phyloP scores from a whole-genome alignment of 1,284 basidiomycete species.

The Coriolopsis trogii region DNA sequence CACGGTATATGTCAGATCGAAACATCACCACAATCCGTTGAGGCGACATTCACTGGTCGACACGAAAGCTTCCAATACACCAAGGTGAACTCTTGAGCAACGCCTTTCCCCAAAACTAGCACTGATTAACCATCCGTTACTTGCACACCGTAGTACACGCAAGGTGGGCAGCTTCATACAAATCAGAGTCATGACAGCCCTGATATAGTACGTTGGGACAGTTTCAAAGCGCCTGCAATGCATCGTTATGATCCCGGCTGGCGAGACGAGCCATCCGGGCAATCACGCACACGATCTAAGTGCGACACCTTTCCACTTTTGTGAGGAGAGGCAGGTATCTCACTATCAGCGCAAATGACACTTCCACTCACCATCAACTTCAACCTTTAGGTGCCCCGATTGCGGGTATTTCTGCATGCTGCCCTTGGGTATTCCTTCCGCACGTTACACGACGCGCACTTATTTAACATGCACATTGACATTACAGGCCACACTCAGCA shows the following conservation, averaged over 20 bases:
- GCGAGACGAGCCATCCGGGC: slow-evolving; percentile 45
- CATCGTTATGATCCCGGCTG: slow-evolving; percentile 47
- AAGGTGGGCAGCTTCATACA: slow-evolving; percentile 33
- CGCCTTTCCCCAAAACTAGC: too few relatives aligned
- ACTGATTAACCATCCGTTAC: too few relatives aligned
- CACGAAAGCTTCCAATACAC: slow-evolving; percentile 53
- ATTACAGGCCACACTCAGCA: slow-evolving; percentile 63
- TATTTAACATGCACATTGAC: not conserved
- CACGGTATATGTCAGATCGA: slow-evolving; percentile 60
- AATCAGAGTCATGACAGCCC: not conserved
- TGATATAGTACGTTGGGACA: slow-evolving; percentile 22
- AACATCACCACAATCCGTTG: slow-evolving; percentile 56
- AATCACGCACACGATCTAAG: slow-evolving; percentile 51
- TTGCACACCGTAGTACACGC: slow-evolving; percentile 24
- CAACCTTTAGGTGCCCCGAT: slow-evolving; percentile 46
- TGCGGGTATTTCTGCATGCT: slow-evolving; percentile 64
- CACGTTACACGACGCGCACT: not conserved
- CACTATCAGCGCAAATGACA: not conserved
- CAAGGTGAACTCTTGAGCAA: too few relatives aligned
- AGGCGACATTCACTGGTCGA: slow-evolving; percentile 54
- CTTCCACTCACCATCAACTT: not conserved
- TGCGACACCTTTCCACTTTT: slow-evolving; percentile 38
- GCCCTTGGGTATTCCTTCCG: slow-evolving; percentile 30
- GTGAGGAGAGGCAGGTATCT: slow-evolving; percentile 44
- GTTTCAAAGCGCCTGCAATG: slow-evolving; percentile 53